Evolutionary conservation across 352 stramenopile genomes (phyloP).

Genomic region (Pythium grandisporangium): DNA sequence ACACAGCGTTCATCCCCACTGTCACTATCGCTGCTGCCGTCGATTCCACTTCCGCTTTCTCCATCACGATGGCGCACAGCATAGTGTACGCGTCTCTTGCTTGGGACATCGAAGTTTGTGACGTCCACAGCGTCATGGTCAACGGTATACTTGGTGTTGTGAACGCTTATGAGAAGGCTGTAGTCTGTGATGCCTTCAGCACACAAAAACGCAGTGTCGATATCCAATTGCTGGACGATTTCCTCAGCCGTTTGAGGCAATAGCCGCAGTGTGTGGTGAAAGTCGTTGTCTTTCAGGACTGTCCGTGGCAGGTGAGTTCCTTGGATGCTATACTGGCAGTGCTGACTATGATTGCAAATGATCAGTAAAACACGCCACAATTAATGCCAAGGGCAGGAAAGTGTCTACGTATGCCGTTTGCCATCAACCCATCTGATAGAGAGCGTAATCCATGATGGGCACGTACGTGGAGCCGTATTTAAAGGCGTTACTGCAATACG

Average conservation of each 20-base stretch:
- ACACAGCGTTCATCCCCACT: too few species aligned
- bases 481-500: slow-evolving; percentile 78
- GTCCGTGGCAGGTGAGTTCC: slow-evolving; percentile 68
- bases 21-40: slow-evolving; percentile 4
- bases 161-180: slow-evolving; percentile 76
- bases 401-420: too few species aligned
- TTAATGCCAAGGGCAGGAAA: too few species aligned
- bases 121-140: slow-evolving; percentile 39
- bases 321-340: slow-evolving; percentile 72
- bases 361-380: background rate
- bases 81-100: slow-evolving; percentile 66
- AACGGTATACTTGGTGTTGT: slow-evolving; percentile 80
- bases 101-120: slow-evolving; percentile 31
- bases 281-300: slow-evolving; percentile 84
- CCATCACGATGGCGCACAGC: slow-evolving; percentile 46
- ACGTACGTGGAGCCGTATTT: slow-evolving; percentile 55
- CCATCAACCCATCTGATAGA: too few species aligned
- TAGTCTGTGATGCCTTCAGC: slow-evolving; percentile 87
- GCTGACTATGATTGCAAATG: slow-evolving; percentile 20
- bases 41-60: slow-evolving; percentile 1
- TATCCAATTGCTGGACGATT: slow-evolving; percentile 56
- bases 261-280: slow-evolving; percentile 75
- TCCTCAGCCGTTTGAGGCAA: slow-evolving; percentile 41
- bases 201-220: slow-evolving; percentile 65
- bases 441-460: too few species aligned